Evolutionary conservation across 2,329 filamentous ascomycete species (phyloP).

Genomic region (Stachybotrys elegans): DNA sequence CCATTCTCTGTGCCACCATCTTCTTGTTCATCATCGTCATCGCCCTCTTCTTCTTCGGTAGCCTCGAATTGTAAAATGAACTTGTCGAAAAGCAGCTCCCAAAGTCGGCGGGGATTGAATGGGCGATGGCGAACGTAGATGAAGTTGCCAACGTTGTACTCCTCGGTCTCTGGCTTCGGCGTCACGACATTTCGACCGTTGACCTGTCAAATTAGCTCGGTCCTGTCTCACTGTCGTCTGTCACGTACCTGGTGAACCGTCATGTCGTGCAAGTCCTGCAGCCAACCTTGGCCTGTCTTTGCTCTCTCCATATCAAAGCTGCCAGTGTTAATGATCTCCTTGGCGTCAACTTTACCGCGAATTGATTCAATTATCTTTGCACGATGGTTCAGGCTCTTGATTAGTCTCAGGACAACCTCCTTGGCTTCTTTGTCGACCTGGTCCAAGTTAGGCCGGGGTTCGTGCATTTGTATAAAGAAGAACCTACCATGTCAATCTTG

Average conservation of each 20-base stretch:
- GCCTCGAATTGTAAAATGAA: conserved; percentile 46
- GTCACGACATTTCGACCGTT: conserved; percentile 49
- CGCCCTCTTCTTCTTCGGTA: conserved; percentile 27
- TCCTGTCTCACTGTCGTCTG: neutral
- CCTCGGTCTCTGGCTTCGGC: conserved; percentile 66
- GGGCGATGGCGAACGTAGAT: conserved; percentile 59
- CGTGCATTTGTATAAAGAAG: neutral
- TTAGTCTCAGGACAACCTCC: conserved; percentile 43
- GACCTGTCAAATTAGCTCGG: conserved; percentile 21
- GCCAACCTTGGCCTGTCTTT: conserved; percentile 62
- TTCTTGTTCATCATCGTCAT: conserved; percentile 27
- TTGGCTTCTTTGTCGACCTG: conserved; percentile 35
- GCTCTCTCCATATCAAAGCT: conserved; percentile 61
- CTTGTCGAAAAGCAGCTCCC: conserved; percentile 39
- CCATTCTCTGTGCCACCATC: conserved; percentile 24
- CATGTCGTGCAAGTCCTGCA: conserved; percentile 65
- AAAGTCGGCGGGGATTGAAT: conserved; percentile 43
- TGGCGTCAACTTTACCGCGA: conserved; percentile 55
- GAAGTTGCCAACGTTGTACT: conserved; percentile 68
- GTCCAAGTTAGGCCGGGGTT: neutral
- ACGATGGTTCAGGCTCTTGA: conserved; percentile 59
- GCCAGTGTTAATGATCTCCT: conserved; percentile 60
- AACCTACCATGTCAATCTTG: conserved; percentile 59
- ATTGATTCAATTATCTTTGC: conserved; percentile 59
- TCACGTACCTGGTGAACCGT: conserved; percentile 49